Base-by-base conservation (phyloP, 192 early-diverging fungal genomes). In the Entomortierella beljakovae region DNA sequence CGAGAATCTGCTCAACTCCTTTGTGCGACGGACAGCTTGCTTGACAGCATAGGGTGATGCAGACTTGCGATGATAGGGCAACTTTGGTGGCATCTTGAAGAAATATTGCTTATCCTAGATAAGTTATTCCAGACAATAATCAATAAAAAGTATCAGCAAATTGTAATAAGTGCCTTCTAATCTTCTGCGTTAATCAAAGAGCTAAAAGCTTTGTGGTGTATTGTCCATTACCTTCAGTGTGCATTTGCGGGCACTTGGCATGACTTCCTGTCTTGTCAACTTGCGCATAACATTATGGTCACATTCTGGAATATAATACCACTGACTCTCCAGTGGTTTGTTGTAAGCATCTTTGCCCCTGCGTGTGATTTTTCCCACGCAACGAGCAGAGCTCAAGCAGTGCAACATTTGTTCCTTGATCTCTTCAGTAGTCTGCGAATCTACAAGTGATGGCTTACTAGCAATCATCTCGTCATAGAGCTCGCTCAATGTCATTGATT, bases 311-410 rank as follows among this genome's bases (percentile, higher is more conserved):
- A 75, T 82, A 70, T 88, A 88, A 49, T 88, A 88, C 63, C 85
- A 85, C 7, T 85, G 77, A 53, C 80, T 80, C 61, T 88, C 86
- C 51, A 82, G 71, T 20, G 86, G 86, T 23, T 84, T 83, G 46
- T 84, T 84, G 54, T 88, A 84, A 1, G 86, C 86, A 16, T 84
- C 85, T 70, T 88, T 88, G 42, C 86, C 86, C 20, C 82, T 88
- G 32, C 86, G 82, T 15, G 80, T 66, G 23, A 88, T 88, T 57
- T 85, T 82, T 49, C 84, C 86, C 31, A 88, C 85, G 49, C 77
- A 88, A 2, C 81, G 71, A 6, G 70, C 71, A 0, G 76, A 72
- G n/a, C 68, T 76, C 15, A 88, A 64, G 26, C 83, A 80, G 4
- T 71, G 43, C 7, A 66, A 31, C 52, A 88, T 82, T 13, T 81